Evolutionary conservation across 441 rosid genomes (phyloP), one percentile per base, ranked within the genome.

Genomic region (Croton laevigatus): DNA sequence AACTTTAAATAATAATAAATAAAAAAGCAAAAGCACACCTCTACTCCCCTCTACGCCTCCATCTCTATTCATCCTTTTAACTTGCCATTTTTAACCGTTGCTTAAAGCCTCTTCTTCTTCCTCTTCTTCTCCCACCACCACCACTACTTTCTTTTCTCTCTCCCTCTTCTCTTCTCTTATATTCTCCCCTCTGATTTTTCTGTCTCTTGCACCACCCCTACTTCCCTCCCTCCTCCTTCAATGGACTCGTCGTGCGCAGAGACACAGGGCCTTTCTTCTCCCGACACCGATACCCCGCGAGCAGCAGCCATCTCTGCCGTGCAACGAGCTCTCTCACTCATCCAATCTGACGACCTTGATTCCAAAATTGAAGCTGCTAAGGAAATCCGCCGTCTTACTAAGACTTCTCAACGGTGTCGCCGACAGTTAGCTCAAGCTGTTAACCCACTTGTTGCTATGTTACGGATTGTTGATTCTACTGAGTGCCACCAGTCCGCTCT

Each of bases 301-400:
- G 6, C 68, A 65, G 45, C 51, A 6, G n/a, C 73, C 68, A 69
- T 79, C 42, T 78, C 84, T 0, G 81, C 90, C 65, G 77, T 85
- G 12, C 83, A 70, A 59, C 72, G 88, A 8, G 81, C 89, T 3
- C 85, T 92, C 20, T 78, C 51, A 37, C 81, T 89, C 46, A 73
- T 92, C 72, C 79, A 82, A 61, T 81, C 90, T 0, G 72, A 82
- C 16, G 88, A 89, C 79, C 42, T 73, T 0, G 87, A 77, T 40
- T 86, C 85, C 60, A 89, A 83, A 74, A 76, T 95, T 55, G 83
- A 85, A 46, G 99, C 92, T 1, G 97, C 98, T 10, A 83, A 73
- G 75, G 96, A 89, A 76, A 95, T 95, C 77, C 88, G 99, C n/a
- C 86, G 91, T 71, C 94, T 95, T 55, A 88, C 99, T 3, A 92